These are phyloP conservation scores for Coemansia sp. DNA, from an alignment of 192 early-diverging fungal genomes.

Conservation along the genomic window DNA sequence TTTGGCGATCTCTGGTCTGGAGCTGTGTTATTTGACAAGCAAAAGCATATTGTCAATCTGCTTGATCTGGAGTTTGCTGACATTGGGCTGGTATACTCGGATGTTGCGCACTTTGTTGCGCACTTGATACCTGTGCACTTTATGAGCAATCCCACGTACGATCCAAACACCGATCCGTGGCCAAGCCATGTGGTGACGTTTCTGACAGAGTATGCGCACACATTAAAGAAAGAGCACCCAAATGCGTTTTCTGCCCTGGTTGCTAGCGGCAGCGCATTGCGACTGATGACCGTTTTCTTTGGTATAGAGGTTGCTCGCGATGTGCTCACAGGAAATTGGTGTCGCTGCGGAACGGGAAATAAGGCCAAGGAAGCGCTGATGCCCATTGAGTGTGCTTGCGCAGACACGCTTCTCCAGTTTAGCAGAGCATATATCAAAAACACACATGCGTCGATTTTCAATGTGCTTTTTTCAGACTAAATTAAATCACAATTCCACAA, in stretches of 20 bases:
- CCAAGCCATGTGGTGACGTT: constrained; percentile 26
- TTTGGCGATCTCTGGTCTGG: constrained; percentile 47
- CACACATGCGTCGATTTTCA: constrained; percentile 12
- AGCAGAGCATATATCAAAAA: constrained; percentile 15
- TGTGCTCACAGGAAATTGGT: constrained; percentile 44
- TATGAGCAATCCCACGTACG: constrained; percentile 16
- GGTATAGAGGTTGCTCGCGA: constrained; percentile 35
- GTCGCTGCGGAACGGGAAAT: constrained; percentile 21
- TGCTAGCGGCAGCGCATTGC: background rate
- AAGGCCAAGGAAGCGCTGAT: background rate
- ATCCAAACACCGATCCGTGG: constrained; percentile 21
- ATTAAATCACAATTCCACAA: background rate
- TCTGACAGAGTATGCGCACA: constrained; percentile 12
- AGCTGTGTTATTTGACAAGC: constrained; percentile 19
- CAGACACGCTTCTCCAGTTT: constrained; percentile 16
- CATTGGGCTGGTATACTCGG: constrained; percentile 19
- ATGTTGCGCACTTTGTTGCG: constrained; percentile 36
- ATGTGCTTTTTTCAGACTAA: background rate
- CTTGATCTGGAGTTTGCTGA: constrained; percentile 40
- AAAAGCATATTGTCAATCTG: constrained; percentile 11
- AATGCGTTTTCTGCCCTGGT: constrained; percentile 9
- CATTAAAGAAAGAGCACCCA: constrained; percentile 13
- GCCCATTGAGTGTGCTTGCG: constrained; percentile 25
- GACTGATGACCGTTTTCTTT: constrained; percentile 20
- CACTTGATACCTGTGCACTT: constrained; percentile 33